Base-by-base conservation (phyloP, 257 asterid genomes). In the Penstemon barbatus region DNA sequence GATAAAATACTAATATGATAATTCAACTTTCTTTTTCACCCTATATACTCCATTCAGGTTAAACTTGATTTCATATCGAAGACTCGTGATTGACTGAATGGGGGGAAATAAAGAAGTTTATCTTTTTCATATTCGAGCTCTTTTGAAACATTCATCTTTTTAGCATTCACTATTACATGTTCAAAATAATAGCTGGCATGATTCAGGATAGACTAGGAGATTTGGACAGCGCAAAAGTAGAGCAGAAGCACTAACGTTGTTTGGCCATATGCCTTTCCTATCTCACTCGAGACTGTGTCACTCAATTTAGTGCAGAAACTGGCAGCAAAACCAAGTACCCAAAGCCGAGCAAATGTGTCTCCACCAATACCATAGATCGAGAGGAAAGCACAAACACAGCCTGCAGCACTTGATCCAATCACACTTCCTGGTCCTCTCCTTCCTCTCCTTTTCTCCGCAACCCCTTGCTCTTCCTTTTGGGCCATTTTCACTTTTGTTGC, bases 341-440 rank as follows among this genome's bases (percentile, higher is more conserved):
- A 93, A 12, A 93, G 79, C 8, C 74, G 85, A 60, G 78, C 55
- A 76, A 79, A 76, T 25, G 92, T 84, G 48, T 41, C 64, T 44
- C 97, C 99, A 65, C 97, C 99, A 12, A 88, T 7, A 9, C 85
- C 82, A 18, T 85, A 85, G 61, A 93, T 89, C 4, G 91, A 80
- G 63, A 93, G 87, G 46, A 86, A 72, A 25, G 97, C 88, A 78
- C 97, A 93, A 73, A 85, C 88, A 76, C 96, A 90, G 42, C 91
- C 97, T 0, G 99, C 97, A 50, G 96, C 94, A 84, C 99, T 93
- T 5, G 99, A 93, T 69, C 99, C 99, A 49, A 93, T 77, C 81
- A 93, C 99, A 61, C 99, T 93, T 53, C 90, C 96, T 0, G 96
- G 96, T 42, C 99, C 99, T 81, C 99, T 81, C 84, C 97, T 84